phyloP scores from a whole-genome alignment of 805 yeast genomes.

The Tetrapisispora pingtungensis region DNA sequence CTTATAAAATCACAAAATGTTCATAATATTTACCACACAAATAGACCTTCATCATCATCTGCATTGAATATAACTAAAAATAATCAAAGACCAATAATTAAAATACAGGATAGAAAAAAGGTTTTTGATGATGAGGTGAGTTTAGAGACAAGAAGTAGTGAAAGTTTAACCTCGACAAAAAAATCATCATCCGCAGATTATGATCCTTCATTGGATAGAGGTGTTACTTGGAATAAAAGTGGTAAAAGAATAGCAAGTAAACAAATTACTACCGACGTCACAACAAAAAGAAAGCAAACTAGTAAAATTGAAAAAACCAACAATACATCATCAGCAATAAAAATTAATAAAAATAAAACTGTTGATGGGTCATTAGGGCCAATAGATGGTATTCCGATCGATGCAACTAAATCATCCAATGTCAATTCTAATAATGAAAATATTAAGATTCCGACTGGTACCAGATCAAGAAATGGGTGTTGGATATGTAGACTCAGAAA shows the following conservation, averaged over 20 bases:
- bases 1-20: too few relatives aligned
- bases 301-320: background rate
- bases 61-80: constrained; percentile 11
- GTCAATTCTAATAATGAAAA: background rate
- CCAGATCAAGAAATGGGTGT: constrained; percentile 52
- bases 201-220: constrained; percentile 2
- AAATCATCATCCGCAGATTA: background rate
- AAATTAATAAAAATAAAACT: background rate
- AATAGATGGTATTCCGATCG: background rate
- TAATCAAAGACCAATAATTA: constrained; percentile 18
- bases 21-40: constrained; percentile 6
- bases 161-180: background rate
- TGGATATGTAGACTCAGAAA: constrained; percentile 73
- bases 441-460: constrained; percentile 2
- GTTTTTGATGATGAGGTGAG: constrained; percentile 1
- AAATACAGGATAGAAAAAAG: constrained; percentile 17
- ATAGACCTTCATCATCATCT: constrained; percentile 25
- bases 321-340: background rate
- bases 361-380: background rate
- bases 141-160: background rate
- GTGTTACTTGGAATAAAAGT: constrained; percentile 29
- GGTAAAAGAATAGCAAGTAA: constrained; percentile 23
- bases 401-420: background rate
- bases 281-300: background rate
- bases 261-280: constrained; percentile 11